Percentiles rank a stretch among this genome's conserved stretches.
Evolutionary conservation across 2,329 filamentous ascomycete genomes (phyloP).

Genomic region (Thelonectria discophora): DNA sequence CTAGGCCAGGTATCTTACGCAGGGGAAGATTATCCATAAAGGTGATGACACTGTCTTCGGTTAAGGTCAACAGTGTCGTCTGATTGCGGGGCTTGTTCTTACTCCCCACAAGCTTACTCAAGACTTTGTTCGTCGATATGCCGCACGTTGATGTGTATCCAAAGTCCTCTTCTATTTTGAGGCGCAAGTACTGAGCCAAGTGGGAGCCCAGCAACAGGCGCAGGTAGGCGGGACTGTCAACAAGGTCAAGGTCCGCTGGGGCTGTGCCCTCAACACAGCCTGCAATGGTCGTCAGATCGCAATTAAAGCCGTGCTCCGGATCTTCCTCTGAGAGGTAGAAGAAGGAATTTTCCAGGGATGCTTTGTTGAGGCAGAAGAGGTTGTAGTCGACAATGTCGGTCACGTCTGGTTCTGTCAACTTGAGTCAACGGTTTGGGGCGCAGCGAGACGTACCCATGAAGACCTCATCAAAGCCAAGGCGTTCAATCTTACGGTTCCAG

Average conservation of each 20-base stretch:
- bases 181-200: slow-evolving; percentile 77
- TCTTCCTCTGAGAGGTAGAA: slow-evolving; percentile 79
- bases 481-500: slow-evolving; percentile 82
- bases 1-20: slow-evolving; percentile 85
- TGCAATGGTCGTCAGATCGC: slow-evolving; percentile 73
- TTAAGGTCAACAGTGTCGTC: slow-evolving; percentile 80
- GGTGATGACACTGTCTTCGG: slow-evolving; percentile 60
- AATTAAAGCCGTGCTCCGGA: slow-evolving; percentile 81
- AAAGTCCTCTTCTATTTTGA: slow-evolving; percentile 75
- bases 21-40: slow-evolving; percentile 84
- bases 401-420: slow-evolving; percentile 64
- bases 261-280: slow-evolving; percentile 62
- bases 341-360: slow-evolving; percentile 74
- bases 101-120: slow-evolving; percentile 86
- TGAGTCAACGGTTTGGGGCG: not conserved
- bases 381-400: slow-evolving; percentile 91
- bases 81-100: slow-evolving; percentile 88
- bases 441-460: slow-evolving; percentile 52
- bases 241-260: slow-evolving; percentile 38
- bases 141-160: slow-evolving; percentile 91
- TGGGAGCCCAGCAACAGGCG: slow-evolving; percentile 83
- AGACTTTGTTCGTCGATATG: slow-evolving; percentile 84
- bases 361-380: slow-evolving; percentile 71
- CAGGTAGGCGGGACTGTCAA: slow-evolving; percentile 56
- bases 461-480: slow-evolving; percentile 91